phyloP scores from a whole-genome alignment of 2,329 filamentous ascomycete genomes.

The Neopestalotiopsis clavispora region DNA sequence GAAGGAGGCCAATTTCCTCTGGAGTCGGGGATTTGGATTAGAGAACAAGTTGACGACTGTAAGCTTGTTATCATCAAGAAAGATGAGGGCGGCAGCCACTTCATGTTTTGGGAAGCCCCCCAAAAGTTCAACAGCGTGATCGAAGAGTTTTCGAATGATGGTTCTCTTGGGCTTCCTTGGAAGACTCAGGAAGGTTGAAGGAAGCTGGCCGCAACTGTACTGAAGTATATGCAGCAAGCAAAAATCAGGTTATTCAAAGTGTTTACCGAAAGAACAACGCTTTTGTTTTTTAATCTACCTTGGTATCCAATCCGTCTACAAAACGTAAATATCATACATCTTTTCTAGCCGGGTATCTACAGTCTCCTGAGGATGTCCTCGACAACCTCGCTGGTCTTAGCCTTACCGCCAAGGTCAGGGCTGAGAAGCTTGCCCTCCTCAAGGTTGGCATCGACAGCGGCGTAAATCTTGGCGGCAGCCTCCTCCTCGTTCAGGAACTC shows the following conservation, averaged over 20 bases:
- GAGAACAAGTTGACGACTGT: background rate
- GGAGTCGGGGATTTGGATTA: background rate
- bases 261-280: background rate
- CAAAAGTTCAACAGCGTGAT: background rate
- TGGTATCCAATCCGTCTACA: background rate
- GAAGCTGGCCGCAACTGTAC: too few relatives aligned
- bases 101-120: background rate
- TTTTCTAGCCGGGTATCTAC: constrained; percentile 47
- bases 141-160: background rate
- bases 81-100: background rate
- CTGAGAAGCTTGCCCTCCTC: constrained; percentile 82
- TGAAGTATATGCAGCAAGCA: too few relatives aligned
- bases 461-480: constrained; percentile 88
- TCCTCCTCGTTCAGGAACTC: constrained; percentile 90
- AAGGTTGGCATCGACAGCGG: constrained; percentile 88
- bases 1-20: background rate
- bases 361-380: constrained; percentile 84
- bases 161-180: background rate
- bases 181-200: background rate
- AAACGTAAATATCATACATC: constrained; percentile 7
- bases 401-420: constrained; percentile 88
- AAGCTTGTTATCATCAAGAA: background rate
- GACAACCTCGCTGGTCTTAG: constrained; percentile 84
- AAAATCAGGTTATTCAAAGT: background rate
- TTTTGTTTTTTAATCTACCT: constrained; percentile 5